A percentile compares a stretch with the other conserved stretches of the same genome.
phyloP scores from a whole-genome alignment of 1,284 basidiomycete genomes.

The Leucoagaricus sp. region DNA sequence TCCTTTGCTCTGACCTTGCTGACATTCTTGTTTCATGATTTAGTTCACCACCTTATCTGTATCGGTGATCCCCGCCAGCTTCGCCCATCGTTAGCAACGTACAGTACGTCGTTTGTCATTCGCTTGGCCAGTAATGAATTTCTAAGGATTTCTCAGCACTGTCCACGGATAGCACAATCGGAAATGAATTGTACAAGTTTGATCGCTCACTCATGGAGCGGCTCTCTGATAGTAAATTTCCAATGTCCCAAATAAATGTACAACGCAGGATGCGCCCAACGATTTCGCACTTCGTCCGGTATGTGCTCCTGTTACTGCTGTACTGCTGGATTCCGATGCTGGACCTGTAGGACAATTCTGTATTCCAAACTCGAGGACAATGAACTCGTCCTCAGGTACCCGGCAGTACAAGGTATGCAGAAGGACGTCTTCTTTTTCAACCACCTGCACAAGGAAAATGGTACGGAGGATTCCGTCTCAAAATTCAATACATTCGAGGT shows the following conservation, averaged over 20 bases:
- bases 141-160: conserved; percentile 37
- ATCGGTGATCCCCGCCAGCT: conserved; percentile 76
- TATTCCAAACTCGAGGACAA: conserved; percentile 28
- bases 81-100: conserved; percentile 66
- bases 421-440: conserved; percentile 29
- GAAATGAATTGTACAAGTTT: conserved; percentile 51
- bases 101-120: conserved; percentile 40
- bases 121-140: background rate
- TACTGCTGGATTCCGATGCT: background rate
- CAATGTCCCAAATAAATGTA: conserved; percentile 60
- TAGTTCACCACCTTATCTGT: conserved; percentile 62
- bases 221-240: conserved; percentile 46
- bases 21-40: background rate
- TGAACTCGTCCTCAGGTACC: conserved; percentile 23
- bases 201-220: conserved; percentile 69
- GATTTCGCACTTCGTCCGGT: conserved; percentile 53
- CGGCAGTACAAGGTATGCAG: conserved; percentile 24
- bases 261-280: conserved; percentile 63
- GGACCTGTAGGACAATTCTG: conserved; percentile 21
- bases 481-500: conserved; percentile 73
- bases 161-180: conserved; percentile 53
- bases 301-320: background rate
- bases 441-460: conserved; percentile 23
- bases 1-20: background rate
- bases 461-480: conserved; percentile 59